Conservation (phyloP, 208 protist genomes). For the Chromosphaera perkinsii region DNA sequence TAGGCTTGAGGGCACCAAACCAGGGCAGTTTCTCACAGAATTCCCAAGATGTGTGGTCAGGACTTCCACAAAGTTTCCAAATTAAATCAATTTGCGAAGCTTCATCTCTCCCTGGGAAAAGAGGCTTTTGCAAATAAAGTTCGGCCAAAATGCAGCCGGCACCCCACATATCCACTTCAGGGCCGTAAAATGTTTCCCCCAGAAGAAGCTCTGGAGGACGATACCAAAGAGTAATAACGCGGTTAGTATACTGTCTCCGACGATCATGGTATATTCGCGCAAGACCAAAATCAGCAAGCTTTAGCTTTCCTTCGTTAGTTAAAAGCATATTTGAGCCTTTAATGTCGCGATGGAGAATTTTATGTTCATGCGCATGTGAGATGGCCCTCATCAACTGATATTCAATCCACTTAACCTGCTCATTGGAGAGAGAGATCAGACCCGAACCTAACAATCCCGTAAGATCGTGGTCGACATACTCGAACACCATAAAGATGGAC, state of each 20-base stretch:
- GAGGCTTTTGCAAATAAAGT: constrained; percentile 24
- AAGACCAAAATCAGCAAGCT: constrained; percentile 25
- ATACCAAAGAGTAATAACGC: constrained; percentile 74
- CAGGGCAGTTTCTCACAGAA: too few relatives aligned
- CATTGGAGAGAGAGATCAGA: neutral
- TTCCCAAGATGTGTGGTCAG: too few relatives aligned
- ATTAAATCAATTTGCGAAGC: too few relatives aligned
- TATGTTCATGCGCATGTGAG: constrained; percentile 40
- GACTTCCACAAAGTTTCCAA: too few relatives aligned
- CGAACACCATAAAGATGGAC: constrained; percentile 70
- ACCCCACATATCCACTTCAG: constrained; percentile 68
- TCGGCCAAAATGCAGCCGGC: constrained; percentile 50
- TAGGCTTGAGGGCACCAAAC: too few relatives aligned
- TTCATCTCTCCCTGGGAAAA: constrained; percentile 39
- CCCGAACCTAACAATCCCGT: constrained; percentile 53
- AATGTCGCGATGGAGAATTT: constrained; percentile 55
- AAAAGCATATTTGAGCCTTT: constrained; percentile 36
- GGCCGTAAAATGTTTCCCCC: constrained; percentile 51
- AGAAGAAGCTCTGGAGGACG: constrained; percentile 69
- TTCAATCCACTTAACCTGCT: neutral
- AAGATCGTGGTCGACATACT: constrained; percentile 74
- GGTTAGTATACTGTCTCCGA: constrained; percentile 51
- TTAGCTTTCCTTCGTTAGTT: constrained; percentile 2
- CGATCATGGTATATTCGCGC: too few relatives aligned
- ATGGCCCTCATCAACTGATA: neutral